A percentile compares a stretch with the other conserved stretches of the same genome.
Evolutionary conservation across 2,329 filamentous ascomycete genomes (phyloP).

Genomic region (Beauveria varroae): DNA sequence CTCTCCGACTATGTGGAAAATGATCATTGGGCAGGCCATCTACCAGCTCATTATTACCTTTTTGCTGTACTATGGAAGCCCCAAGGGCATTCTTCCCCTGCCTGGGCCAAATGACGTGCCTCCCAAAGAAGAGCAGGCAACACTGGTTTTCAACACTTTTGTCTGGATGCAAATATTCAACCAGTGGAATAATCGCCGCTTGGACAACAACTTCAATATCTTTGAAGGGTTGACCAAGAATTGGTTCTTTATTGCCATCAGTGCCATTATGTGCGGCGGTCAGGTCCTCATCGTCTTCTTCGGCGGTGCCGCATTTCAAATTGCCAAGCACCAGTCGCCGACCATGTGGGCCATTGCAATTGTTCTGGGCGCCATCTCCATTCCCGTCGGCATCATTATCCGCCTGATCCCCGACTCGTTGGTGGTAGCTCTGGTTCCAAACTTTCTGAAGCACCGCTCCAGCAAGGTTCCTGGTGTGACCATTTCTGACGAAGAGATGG

Average conservation of each 20-base stretch:
- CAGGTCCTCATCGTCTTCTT: constrained; percentile 88
- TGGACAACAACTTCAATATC: constrained; percentile 94
- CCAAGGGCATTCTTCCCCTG: constrained; percentile 25
- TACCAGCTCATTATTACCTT: constrained; percentile 80
- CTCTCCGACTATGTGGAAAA: constrained; percentile 96
- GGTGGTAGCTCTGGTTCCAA: constrained; percentile 44
- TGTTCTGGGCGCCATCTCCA: constrained; percentile 73
- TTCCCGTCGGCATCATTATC: constrained; percentile 74
- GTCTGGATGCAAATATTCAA: constrained; percentile 99
- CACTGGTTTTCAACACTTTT: constrained; percentile 94
- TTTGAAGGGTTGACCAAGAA: constrained; percentile 83
- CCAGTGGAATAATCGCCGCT: constrained; percentile 89
- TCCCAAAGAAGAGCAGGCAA: constrained; percentile 49
- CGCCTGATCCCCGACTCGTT: constrained; percentile 74
- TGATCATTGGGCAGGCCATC: constrained; percentile 89
- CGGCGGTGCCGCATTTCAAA: constrained; percentile 73
- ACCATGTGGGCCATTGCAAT: constrained; percentile 84
- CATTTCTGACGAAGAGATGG: constrained; percentile 61
- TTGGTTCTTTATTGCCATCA: constrained; percentile 83
- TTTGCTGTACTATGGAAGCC: constrained; percentile 69
- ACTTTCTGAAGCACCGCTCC: constrained; percentile 42
- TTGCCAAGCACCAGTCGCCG: constrained; percentile 56
- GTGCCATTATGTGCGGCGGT: constrained; percentile 77
- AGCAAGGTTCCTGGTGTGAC: constrained; percentile 46
- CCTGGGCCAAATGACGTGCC: constrained; percentile 43